A percentile compares a stretch with the other conserved stretches of the same genome.
phyloP scores from a whole-genome alignment of 441 rosid genomes.

The Populus hybrid region DNA sequence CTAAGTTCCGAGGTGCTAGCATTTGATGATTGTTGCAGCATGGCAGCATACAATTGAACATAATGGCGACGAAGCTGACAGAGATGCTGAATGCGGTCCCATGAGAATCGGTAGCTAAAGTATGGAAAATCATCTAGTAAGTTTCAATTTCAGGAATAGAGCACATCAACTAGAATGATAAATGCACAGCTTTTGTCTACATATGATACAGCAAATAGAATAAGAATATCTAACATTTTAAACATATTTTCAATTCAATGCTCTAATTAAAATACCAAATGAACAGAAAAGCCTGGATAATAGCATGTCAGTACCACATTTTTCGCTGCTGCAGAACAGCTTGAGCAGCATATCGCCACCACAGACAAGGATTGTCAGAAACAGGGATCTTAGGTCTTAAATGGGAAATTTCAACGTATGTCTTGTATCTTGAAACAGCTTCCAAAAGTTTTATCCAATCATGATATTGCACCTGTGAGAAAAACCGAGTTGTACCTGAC shows the following conservation, averaged over 20 bases:
- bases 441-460: slow-evolving; percentile 97
- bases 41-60: slow-evolving; percentile 79
- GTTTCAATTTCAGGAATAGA: slow-evolving; percentile 4
- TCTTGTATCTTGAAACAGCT: slow-evolving; percentile 84
- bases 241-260: neutral
- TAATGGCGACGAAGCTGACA: slow-evolving; percentile 89
- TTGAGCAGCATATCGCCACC: slow-evolving; percentile 97
- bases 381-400: slow-evolving; percentile 82
- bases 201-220: neutral
- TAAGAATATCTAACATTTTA: neutral
- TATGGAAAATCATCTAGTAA: slow-evolving; percentile 1
- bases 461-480: slow-evolving; percentile 81
- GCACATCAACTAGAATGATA: neutral
- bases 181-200: neutral
- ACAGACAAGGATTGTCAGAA: slow-evolving; percentile 53
- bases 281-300: neutral
- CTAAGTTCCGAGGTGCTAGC: slow-evolving; percentile 57
- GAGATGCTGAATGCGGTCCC: slow-evolving; percentile 79
- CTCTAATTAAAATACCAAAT: neutral
- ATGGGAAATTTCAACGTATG: slow-evolving; percentile 79
- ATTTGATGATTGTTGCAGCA: slow-evolving; percentile 66
- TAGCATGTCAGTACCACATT: slow-evolving; percentile 55
- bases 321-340: slow-evolving; percentile 82
- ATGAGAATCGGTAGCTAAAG: slow-evolving; percentile 79
- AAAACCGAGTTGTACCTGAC: slow-evolving; percentile 5